Evolutionary conservation across 164 flowering plant species (phyloP).

Genomic region (Piper longum): DNA sequence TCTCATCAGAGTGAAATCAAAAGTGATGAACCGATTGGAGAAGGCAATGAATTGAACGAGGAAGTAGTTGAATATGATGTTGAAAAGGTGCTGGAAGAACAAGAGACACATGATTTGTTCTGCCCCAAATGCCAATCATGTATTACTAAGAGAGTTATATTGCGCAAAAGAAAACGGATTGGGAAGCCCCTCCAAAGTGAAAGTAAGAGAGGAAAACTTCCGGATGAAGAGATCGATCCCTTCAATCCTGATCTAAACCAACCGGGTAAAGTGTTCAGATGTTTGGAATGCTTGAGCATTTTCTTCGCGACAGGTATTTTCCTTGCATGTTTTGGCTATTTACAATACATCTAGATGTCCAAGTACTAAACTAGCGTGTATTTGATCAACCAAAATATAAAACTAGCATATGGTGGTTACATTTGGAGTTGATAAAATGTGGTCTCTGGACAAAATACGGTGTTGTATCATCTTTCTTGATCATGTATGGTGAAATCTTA

Average conservation of each 20-base stretch:
- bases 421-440: no score
- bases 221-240: conserved; percentile 4
- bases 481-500: no score
- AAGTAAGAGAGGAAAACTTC: conserved; percentile 21
- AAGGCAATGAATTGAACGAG: conserved; percentile 12
- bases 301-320: conserved; percentile 56
- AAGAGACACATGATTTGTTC: conserved; percentile 64
- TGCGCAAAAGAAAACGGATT: conserved; percentile 42
- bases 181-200: conserved; percentile 9
- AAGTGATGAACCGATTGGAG: conserved; percentile 7
- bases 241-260: no score
- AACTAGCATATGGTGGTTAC: no score
- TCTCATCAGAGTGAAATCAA: not conserved
- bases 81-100: conserved; percentile 51
- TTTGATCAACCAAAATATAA: no score
- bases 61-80: conserved; percentile 39
- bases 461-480: no score
- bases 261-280: conserved; percentile 40
- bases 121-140: conserved; percentile 81
- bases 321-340: not conserved
- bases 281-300: conserved; percentile 67
- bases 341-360: no score
- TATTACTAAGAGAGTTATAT: conserved; percentile 61
- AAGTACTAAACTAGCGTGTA: no score
- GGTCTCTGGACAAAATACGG: no score